Evolutionary conservation across 83 land plant genomes (phyloP), one percentile per base, ranked within the genome.

Genomic region (Diphasiastrum complanatum): DNA sequence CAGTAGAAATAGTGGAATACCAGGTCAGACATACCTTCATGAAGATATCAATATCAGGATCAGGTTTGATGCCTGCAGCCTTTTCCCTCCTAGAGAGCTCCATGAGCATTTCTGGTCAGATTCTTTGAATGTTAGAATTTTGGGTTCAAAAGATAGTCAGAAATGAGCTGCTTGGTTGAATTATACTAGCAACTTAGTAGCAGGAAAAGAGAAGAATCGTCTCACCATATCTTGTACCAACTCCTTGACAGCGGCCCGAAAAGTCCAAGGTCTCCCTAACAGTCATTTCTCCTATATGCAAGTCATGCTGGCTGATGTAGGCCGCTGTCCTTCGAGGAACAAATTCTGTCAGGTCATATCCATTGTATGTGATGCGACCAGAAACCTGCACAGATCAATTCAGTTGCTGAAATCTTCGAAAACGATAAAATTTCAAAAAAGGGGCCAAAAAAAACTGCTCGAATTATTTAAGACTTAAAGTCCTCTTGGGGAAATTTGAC

Each of bases 231-330:
- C 74, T 82, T 20, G 63, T 72, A 49, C 97, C 97, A 56, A 80
- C 85, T 47, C 96, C 96, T 57, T 86, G 96, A 72, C 85, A 90
- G 0, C 83, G 46, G 45, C 66, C 66, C 1, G 76, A 67, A 29
- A 67, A 73, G 38, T 67, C 74, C 20, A 73, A 66, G 5, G 85
- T 79, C 72, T 90, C 96, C 46, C 92, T 64, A 1, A 90, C 96
- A 4, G 96, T 90, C 85, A 84, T 86, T 59, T 90, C 96, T 22
- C 82, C 79, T 37, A 81, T 71, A 58, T 90, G 96, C 60, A 75
- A 67, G 51, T 90, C 96, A 20, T 90, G 67, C 67, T 83, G 92
- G 50, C 96, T 83, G 48, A 85, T 90, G 51, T 90, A 90, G n/a
- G 88, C 66, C 8, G 70, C 59, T 29, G 60, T 67, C 37, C 61